Evolutionary conservation across 352 stramenopile genomes (phyloP).

Genomic region (Poterioochromonas sp.): DNA sequence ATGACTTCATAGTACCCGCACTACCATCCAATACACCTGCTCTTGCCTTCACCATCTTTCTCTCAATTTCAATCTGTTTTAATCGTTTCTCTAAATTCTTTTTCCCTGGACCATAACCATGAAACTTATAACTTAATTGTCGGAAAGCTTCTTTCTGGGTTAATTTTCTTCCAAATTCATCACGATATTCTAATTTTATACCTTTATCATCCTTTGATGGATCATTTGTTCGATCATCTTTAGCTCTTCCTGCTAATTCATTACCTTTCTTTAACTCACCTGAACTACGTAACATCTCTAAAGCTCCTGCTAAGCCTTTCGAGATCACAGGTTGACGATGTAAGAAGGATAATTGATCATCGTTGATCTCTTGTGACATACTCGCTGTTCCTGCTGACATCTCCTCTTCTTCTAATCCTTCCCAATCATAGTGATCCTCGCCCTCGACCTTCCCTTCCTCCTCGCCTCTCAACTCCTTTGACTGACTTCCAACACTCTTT

Average conservation of each 20-base stretch:
- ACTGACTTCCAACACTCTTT: neutral
- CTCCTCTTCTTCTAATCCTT: slow-evolving; percentile 53
- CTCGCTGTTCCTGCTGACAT: too few species aligned
- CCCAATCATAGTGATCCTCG: slow-evolving; percentile 45
- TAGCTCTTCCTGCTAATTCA: slow-evolving; percentile 79
- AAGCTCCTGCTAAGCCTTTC: slow-evolving; percentile 73
- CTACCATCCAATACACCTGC: neutral
- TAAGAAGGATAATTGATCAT: slow-evolving; percentile 60
- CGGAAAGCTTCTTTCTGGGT: slow-evolving; percentile 96
- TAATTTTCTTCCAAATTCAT: slow-evolving; percentile 87
- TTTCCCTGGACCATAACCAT: slow-evolving; percentile 89
- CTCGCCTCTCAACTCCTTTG: too few species aligned
- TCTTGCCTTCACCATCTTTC: neutral
- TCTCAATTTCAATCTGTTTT: slow-evolving; percentile 41
- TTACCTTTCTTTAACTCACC: slow-evolving; percentile 80
- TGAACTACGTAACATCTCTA: slow-evolving; percentile 79
- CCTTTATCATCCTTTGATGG: neutral
- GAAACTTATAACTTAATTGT: slow-evolving; percentile 95
- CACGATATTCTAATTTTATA: slow-evolving; percentile 84
- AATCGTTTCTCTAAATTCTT: slow-evolving; percentile 93
- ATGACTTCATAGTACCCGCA: slow-evolving; percentile 24
- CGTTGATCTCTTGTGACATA: too few species aligned
- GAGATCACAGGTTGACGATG: slow-evolving; percentile 65
- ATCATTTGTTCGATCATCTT: slow-evolving; percentile 59
- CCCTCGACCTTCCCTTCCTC: slow-evolving; percentile 24